Percentiles rank a stretch among this genome's conserved stretches.
These are phyloP conservation scores for Microcyclospora pomicola DNA, from an alignment of 2,329 filamentous ascomycete species.

Conservation along the genomic window DNA sequence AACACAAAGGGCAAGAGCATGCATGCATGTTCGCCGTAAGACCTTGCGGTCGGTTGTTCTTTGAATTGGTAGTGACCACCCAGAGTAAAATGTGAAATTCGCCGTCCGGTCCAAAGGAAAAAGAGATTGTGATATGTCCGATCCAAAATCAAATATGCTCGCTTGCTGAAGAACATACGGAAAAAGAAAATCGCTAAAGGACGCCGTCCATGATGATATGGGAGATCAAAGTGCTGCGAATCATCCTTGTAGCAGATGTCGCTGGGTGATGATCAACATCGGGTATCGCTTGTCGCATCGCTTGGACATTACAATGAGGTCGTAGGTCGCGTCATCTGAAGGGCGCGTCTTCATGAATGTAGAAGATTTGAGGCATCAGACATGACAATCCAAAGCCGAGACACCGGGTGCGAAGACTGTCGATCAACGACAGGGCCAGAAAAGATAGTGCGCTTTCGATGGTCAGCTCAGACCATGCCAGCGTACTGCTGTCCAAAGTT, in stretches of 20 bases:
- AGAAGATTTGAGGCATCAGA: no score
- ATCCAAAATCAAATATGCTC: constrained; percentile 3
- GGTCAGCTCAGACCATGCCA: constrained; percentile 66
- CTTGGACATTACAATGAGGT: constrained; percentile 18
- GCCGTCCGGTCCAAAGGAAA: no score
- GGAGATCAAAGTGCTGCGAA: constrained; percentile 27
- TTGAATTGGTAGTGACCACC: no score
- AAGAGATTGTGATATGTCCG: background rate
- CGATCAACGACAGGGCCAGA: constrained; percentile 17
- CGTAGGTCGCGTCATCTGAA: constrained; percentile 28
- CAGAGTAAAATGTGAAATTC: no score
- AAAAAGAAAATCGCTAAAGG: constrained; percentile 24
- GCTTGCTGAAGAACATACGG: constrained; percentile 8
- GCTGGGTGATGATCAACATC: constrained; percentile 28
- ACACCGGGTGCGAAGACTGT: constrained; percentile 10
- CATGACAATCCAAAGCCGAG: constrained; percentile 6
- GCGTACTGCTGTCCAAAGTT: constrained; percentile 61
- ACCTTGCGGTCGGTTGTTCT: no score
- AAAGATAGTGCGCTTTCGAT: constrained; percentile 20
- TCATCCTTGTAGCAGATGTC: constrained; percentile 34
- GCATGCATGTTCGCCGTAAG: no score
- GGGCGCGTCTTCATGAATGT: no score
- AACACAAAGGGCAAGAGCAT: no score
- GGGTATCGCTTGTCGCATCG: constrained; percentile 27
- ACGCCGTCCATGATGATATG: constrained; percentile 35